Percentiles rank a stretch among this genome's conserved stretches.
These are phyloP conservation scores for Funneliformis mosseae DNA, from an alignment of 192 early-diverging fungal species.

Conservation along the genomic window DNA sequence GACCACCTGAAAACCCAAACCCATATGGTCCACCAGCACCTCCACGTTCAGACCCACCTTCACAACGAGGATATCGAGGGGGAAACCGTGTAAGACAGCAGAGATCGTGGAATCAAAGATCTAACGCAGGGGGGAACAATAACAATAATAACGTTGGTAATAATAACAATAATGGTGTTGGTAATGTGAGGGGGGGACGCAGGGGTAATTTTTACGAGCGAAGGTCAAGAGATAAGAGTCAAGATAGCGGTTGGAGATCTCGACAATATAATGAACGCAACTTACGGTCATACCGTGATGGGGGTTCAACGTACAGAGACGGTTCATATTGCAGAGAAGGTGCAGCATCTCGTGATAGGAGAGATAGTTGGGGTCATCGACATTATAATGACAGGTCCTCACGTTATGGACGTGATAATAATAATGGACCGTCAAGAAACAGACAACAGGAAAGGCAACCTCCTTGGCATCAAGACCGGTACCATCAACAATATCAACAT, in stretches of 20 bases:
- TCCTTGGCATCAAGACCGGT: slow-evolving; percentile 17
- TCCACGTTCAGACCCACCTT: neutral
- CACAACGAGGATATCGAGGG: neutral
- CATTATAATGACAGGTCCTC: slow-evolving; percentile 13
- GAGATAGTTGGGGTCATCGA: slow-evolving; percentile 25
- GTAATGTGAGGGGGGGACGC: slow-evolving; percentile 5
- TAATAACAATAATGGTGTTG: neutral
- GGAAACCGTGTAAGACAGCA: slow-evolving; percentile 2
- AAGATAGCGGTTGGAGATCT: slow-evolving; percentile 2
- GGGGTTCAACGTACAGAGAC: neutral
- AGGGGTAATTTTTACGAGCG: slow-evolving; percentile 18
- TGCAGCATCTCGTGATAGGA: slow-evolving; percentile 1
- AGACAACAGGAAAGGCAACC: slow-evolving; percentile 13
- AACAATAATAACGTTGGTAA: neutral
- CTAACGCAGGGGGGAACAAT: slow-evolving; percentile 5
- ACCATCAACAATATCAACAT: slow-evolving; percentile 4
- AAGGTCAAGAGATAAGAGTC: slow-evolving; percentile 5
- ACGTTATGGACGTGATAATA: slow-evolving; percentile 2
- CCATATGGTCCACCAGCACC: slow-evolving; percentile 27
- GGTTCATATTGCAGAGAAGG: slow-evolving; percentile 14
- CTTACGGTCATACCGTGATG: neutral
- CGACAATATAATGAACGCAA: slow-evolving; percentile 14
- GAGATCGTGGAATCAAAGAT: neutral
- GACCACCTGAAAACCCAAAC: slow-evolving; percentile 33
- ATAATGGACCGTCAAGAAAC: neutral